Conservation (phyloP, 2,329 filamentous ascomycete genomes). For the Fusarium sp. region DNA sequence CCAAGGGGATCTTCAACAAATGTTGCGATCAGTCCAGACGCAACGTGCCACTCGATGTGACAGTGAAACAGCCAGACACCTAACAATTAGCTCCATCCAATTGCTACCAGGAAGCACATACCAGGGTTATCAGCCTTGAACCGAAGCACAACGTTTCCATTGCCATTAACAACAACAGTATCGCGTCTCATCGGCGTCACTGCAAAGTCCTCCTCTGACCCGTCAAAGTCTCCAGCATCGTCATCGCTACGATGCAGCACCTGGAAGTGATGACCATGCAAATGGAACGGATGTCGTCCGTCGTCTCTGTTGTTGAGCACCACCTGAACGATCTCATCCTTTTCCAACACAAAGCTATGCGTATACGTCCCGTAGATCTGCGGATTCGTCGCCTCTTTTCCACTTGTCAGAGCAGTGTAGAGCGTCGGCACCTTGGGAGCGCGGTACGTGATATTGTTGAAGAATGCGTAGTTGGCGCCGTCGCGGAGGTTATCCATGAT, state of each 20-base stretch:
- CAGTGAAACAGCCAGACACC: conserved; percentile 80
- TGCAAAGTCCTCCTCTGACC: conserved; percentile 60
- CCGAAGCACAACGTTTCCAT: conserved; percentile 75
- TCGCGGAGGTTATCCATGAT: conserved; percentile 71
- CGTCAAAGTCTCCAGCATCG: conserved; percentile 65
- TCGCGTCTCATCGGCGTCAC: conserved; percentile 73
- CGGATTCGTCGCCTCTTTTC: conserved; percentile 67
- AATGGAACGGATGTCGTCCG: conserved; percentile 78
- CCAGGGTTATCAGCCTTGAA: conserved; percentile 76
- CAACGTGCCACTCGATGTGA: conserved; percentile 82
- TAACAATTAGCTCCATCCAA: conserved; percentile 20
- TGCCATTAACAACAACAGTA: conserved; percentile 71
- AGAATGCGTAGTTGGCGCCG: conserved; percentile 70
- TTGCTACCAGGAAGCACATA: conserved; percentile 33
- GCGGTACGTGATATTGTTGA: conserved; percentile 83
- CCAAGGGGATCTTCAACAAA: conserved; percentile 72
- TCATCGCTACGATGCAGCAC: conserved; percentile 69
- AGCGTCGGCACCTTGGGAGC: conserved; percentile 80
- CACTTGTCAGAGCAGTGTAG: conserved; percentile 77
- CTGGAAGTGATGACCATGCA: conserved; percentile 83
- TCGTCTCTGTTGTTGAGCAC: conserved; percentile 80
- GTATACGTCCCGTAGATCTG: conserved; percentile 73
- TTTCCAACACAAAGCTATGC: conserved; percentile 73
- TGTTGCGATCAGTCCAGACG: conserved; percentile 72
- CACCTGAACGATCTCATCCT: conserved; percentile 76